Base-by-base conservation (phyloP, 495 filamentous ascomycete genomes). In the Podospora tetraspora region DNA sequence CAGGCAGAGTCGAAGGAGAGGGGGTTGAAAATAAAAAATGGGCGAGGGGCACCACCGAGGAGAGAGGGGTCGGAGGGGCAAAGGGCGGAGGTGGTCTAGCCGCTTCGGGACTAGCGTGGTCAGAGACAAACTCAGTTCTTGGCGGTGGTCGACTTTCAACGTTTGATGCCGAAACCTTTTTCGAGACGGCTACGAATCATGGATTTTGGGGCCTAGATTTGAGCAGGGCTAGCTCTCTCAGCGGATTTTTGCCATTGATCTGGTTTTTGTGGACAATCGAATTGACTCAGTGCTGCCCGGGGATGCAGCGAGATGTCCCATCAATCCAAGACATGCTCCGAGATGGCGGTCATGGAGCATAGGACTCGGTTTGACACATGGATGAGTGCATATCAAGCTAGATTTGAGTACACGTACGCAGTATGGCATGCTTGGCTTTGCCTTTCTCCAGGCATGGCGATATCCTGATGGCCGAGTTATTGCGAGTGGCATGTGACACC, bases 1-100 rank as follows among this genome's bases (percentile, higher is more conserved):
- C 59, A 62, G 37, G 32, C 57, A 57, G 61, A 62, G 62, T 66
- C 63, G 23, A 25, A 66, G 58, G 57, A 43, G 25, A 63, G 59
- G 65, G 68, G 68, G 68, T 66, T 70, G 68, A 63, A 70, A 66
- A 60, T 61, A 62, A 61, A 66, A 66, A 66, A 68, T 30, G 59
- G 37, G 66, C 22, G 43, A 68, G 59, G 57, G 37, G 37, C 27
- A 27, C 27, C 61, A 29, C 21, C 5, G 32, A 58, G 52, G 34
- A 62, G 43, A 63, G 71, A 71, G 70, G 72, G 70, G 72, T 70
- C 66, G 70, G 71, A 68, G 72, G 70, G 72, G 72, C 70, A 72
- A 68, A 23, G 63, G 67, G 65, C 67, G 56, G 22, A 24, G 19
- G 32, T 29, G 25, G 63, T 8, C 58, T 30, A 34, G 0, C 66